Evolutionary conservation across 345 rosid genomes (phyloP).

Genomic region (Angophora floribunda): DNA sequence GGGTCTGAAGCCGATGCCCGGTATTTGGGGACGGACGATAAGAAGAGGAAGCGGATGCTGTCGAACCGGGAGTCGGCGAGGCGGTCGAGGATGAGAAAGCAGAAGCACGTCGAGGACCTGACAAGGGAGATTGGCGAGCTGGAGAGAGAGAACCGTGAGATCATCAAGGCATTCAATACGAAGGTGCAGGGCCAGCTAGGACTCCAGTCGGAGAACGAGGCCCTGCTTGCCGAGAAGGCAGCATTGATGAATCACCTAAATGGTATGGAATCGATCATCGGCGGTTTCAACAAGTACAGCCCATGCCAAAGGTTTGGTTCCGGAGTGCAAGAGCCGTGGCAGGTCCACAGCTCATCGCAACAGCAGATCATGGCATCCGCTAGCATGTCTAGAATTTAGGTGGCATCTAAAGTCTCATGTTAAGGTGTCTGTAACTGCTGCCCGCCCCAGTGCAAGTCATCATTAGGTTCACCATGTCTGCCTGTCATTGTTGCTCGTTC

Average conservation of each 20-base stretch:
- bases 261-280: conserved; percentile 9
- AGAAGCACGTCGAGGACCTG: conserved; percentile 37
- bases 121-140: conserved; percentile 34
- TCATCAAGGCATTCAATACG: conserved; percentile 1
- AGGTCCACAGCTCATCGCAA: conserved; percentile 5
- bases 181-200: background rate
- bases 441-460: background rate
- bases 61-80: conserved; percentile 78
- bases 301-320: background rate
- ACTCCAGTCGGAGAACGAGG: conserved; percentile 29
- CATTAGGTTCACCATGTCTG: background rate
- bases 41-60: conserved; percentile 52
- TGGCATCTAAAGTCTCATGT: background rate
- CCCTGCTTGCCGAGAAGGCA: conserved; percentile 22
- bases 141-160: conserved; percentile 29
- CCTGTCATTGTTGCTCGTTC: background rate
- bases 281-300: conserved; percentile 3
- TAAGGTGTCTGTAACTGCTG: background rate
- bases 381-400: conserved; percentile 5
- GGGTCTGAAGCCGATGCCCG: conserved; percentile 21
- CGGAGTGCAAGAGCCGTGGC: conserved; percentile 11
- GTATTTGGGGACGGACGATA: conserved; percentile 22
- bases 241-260: conserved; percentile 18
- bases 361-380: conserved; percentile 6
- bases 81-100: conserved; percentile 63